Percentiles rank a stretch among this genome's conserved stretches.
These are phyloP conservation scores for Alloteropsis semialata DNA, from an alignment of 176 grass and related monocot genomes.

Conservation along the genomic window DNA sequence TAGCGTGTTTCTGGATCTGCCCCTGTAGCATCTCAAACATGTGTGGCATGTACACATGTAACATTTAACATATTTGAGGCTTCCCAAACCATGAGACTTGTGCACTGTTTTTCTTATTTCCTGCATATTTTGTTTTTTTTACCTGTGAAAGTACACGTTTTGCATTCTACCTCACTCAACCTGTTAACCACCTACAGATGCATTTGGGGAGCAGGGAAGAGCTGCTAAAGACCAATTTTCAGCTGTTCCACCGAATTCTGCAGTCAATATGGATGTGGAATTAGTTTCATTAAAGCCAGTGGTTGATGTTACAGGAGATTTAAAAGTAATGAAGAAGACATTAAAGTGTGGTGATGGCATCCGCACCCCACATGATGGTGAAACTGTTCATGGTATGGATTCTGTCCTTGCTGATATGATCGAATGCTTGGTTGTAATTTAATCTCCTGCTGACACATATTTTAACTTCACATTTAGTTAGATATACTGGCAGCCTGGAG, in stretches of 20 bases:
- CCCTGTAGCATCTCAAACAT: too few relatives aligned
- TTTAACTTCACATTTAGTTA: constrained; percentile 32
- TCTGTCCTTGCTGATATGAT: not conserved
- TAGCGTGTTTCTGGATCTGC: too few relatives aligned
- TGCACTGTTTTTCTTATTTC: not conserved
- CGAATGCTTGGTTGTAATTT: not conserved
- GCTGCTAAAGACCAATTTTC: constrained; percentile 10
- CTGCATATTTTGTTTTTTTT: not conserved
- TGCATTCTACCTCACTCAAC: not conserved
- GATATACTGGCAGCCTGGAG: constrained; percentile 32
- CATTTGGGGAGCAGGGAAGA: constrained; percentile 42
- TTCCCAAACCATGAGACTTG: not conserved
- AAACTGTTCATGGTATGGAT: constrained; percentile 39
- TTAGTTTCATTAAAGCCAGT: constrained; percentile 41
- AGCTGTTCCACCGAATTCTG: constrained; percentile 34
- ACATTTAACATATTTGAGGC: not conserved
- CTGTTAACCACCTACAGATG: constrained; percentile 29
- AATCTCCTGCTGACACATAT: not conserved
- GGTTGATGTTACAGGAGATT: constrained; percentile 38
- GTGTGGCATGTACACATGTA: not conserved
- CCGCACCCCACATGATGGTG: constrained; percentile 32
- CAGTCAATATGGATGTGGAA: constrained; percentile 35
- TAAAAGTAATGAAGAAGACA: constrained; percentile 41
- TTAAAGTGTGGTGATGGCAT: constrained; percentile 30
- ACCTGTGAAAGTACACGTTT: not conserved